These are phyloP conservation scores for Serpula lacrymans DNA, from an alignment of 768 basidiomycete species.

Conservation along the genomic window DNA sequence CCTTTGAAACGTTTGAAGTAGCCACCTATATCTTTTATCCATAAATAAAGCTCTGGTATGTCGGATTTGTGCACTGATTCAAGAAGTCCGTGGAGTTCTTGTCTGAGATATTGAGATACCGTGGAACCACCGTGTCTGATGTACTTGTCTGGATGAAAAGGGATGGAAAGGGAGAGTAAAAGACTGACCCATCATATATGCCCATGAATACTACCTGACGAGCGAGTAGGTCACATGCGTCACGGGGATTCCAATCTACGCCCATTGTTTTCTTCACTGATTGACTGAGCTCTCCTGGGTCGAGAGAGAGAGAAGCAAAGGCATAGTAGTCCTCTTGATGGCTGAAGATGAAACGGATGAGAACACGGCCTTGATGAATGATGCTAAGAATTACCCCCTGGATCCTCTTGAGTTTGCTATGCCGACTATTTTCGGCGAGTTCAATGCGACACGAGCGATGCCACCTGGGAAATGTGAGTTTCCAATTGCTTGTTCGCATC, in stretches of 20 bases:
- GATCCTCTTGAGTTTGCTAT: conserved; percentile 67
- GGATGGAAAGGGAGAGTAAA: neutral
- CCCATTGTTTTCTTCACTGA: conserved; percentile 60
- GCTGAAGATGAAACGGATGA: conserved; percentile 36
- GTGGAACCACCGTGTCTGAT: conserved; percentile 88
- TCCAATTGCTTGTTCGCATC: too few species aligned
- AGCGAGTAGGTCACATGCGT: conserved; percentile 51
- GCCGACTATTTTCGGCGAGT: conserved; percentile 76
- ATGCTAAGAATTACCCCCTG: conserved; percentile 17
- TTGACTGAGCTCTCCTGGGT: conserved; percentile 67
- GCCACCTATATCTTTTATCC: conserved; percentile 79
- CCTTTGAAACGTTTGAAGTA: conserved; percentile 90
- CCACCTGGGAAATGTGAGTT: conserved; percentile 54
- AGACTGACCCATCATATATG: conserved; percentile 82
- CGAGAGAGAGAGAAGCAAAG: conserved; percentile 70
- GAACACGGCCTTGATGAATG: conserved; percentile 11
- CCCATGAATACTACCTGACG: conserved; percentile 83
- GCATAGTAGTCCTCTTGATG: conserved; percentile 89
- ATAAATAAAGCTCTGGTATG: conserved; percentile 72
- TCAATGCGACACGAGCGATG: conserved; percentile 63
- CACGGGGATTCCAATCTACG: conserved; percentile 70
- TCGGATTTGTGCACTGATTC: conserved; percentile 70
- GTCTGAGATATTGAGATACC: conserved; percentile 80
- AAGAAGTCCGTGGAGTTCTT: conserved; percentile 82
- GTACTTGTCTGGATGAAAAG: conserved; percentile 3